Evolutionary conservation across 345 rosid species (phyloP).

Genomic region (Eucalyptus guilfoylei): DNA sequence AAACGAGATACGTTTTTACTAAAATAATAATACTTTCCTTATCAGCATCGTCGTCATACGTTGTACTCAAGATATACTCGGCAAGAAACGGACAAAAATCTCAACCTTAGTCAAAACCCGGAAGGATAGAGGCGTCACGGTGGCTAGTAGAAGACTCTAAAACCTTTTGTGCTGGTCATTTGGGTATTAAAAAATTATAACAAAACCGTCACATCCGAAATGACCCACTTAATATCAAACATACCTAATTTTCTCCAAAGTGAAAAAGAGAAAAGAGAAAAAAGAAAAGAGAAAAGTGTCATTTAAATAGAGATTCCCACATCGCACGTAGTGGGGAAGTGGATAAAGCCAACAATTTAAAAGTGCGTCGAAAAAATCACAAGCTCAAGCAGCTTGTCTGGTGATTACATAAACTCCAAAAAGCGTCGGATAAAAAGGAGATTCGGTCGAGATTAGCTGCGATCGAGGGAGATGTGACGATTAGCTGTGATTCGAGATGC

Average conservation of each 20-base stretch:
- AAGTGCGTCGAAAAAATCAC: background rate
- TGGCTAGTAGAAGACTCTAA: background rate
- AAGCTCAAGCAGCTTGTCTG: background rate
- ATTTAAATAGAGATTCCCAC: background rate
- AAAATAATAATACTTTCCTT: background rate
- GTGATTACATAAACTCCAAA: background rate
- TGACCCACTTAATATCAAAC: background rate
- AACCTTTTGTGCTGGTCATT: background rate
- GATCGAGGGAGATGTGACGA: background rate
- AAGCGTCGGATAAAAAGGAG: background rate
- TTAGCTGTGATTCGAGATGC: no score
- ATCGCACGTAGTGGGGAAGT: background rate
- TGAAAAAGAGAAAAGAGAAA: no score
- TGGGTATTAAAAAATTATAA: background rate
- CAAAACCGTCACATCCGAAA: background rate
- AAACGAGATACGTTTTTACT: background rate
- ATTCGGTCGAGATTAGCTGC: background rate
- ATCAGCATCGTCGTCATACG: background rate
- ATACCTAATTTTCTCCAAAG: background rate
- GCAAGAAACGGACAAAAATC: background rate
- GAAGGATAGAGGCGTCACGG: background rate
- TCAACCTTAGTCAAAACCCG: no score
- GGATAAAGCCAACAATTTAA: background rate
- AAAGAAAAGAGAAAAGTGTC: background rate
- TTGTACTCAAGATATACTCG: background rate